Base-by-base conservation (phyloP, 2,329 filamentous ascomycete genomes). In the Exserohilum turcica region DNA sequence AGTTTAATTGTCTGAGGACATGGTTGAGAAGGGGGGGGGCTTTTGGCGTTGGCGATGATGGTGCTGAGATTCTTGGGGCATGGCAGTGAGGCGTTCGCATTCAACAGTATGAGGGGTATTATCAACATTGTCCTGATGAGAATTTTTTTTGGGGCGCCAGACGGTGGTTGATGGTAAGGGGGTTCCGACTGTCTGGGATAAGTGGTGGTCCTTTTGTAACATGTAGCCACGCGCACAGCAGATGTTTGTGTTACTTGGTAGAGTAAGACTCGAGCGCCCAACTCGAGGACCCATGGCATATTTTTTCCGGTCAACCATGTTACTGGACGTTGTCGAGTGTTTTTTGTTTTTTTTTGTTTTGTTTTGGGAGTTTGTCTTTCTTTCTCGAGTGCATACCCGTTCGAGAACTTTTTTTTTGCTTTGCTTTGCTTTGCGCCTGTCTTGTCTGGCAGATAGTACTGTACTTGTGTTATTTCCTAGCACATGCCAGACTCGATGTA, bases 1-100 rank as follows among this genome's bases (percentile, higher is more conserved):
- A 70, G 63, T 48, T 39, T 42, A 28, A 6, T 18, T 40, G 38
- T 56, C 35, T 45, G 27, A 15, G 38, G 1, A 19, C 3, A 29
- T 7, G 28, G 28, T 35, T 16, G 21, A 29, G 10, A n/a, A n/a
- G 15, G 8, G 6, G 18, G 8, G 24, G 28, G 10, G 31, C 21
- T 53, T 32, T 18, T 56, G 49, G 45, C 50, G 51, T 35, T 46
- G 27, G 38, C 32, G 18, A 33, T 40, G 28, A 33, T 40, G 28
- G n/a, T 21, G 33, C 24, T 18, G 44, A 50, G 12, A 39, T 38
- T 49, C 37, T 31, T 31, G 28, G 19, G 32, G 50, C 40, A 35
- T 49, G 44, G 29, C 32, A 27, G n/a, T 10, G 36, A 24, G 40
- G 52, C 27, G 45, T 43, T 53, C 9, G 28, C 19, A 38, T 53